A percentile compares a stretch with the other conserved stretches of the same genome.
phyloP scores from a whole-genome alignment of 2,329 filamentous ascomycete genomes.

The Teratosphaeria gauchensis region DNA sequence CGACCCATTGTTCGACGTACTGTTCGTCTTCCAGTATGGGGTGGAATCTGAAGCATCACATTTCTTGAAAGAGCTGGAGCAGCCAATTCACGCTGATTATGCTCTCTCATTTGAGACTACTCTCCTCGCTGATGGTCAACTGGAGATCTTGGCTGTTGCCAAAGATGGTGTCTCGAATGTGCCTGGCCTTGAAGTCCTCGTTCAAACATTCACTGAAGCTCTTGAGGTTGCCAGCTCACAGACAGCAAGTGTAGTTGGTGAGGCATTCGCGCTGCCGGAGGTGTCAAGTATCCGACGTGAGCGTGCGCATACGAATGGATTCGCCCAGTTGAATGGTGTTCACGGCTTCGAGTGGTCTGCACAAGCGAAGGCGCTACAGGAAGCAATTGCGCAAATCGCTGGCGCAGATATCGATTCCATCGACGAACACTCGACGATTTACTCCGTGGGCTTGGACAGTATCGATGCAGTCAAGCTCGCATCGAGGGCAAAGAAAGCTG shows the following conservation, averaged over 20 bases:
- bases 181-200: constrained; percentile 28
- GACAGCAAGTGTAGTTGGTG: constrained; percentile 17
- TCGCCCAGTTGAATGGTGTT: constrained; percentile 1
- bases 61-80: constrained; percentile 46
- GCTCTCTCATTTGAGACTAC: constrained; percentile 68
- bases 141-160: constrained; percentile 53
- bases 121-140: constrained; percentile 35
- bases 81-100: constrained; percentile 51
- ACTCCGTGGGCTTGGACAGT: constrained; percentile 80
- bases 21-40: constrained; percentile 69
- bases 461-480: constrained; percentile 84
- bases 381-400: constrained; percentile 55
- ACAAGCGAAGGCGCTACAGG: constrained; percentile 44
- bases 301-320: background rate
- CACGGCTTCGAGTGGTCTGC: constrained; percentile 50
- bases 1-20: constrained; percentile 61
- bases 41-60: constrained; percentile 9
- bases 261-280: constrained; percentile 8
- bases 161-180: constrained; percentile 37
- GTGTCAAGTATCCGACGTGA: background rate
- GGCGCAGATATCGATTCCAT: constrained; percentile 44
- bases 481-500: constrained; percentile 54
- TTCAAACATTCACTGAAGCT: constrained; percentile 34
- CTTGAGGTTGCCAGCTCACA: constrained; percentile 29
- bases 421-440: constrained; percentile 53